phyloP scores from a whole-genome alignment of 768 basidiomycete species.

The Calocybe cyanea region DNA sequence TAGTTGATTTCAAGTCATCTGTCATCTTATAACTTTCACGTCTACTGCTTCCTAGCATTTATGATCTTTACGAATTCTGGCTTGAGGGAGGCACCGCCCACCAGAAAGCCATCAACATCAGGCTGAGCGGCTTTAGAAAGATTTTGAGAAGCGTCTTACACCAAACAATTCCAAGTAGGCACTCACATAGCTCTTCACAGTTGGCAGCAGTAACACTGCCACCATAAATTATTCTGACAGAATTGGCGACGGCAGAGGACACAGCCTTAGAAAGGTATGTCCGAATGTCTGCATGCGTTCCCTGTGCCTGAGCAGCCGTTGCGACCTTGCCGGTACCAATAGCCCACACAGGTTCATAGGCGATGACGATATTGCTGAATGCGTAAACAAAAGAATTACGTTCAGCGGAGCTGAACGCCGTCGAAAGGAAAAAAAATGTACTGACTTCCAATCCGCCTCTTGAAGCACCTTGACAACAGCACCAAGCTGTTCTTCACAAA shows the following conservation, averaged over 20 bases:
- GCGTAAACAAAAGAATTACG: neutral
- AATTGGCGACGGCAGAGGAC: constrained; percentile 63
- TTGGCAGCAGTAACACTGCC: constrained; percentile 92
- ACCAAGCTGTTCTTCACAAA: constrained; percentile 80
- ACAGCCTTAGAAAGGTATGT: constrained; percentile 63
- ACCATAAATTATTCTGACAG: constrained; percentile 90
- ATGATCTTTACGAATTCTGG: constrained; percentile 94
- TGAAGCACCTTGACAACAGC: constrained; percentile 63
- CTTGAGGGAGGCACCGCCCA: constrained; percentile 96
- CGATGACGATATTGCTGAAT: constrained; percentile 84
- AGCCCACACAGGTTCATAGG: constrained; percentile 98
- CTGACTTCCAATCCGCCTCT: constrained; percentile 78
- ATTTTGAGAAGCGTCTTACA: neutral
- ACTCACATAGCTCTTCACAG: constrained; percentile 80
- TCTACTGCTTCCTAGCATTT: constrained; percentile 46
- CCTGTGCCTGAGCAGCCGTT: constrained; percentile 88
- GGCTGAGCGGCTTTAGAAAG: constrained; percentile 48
- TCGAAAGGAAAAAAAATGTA: constrained; percentile 2
- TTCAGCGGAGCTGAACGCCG: neutral
- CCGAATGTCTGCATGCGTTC: constrained; percentile 83
- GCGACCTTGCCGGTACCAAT: constrained; percentile 98
- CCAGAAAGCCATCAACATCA: constrained; percentile 97
- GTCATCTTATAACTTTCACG: too few species aligned
- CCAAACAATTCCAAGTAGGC: neutral
- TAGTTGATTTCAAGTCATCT: too few species aligned